Evolutionary conservation across 2,329 filamentous ascomycete genomes (phyloP).

Genomic region (Neurospora sp.): DNA sequence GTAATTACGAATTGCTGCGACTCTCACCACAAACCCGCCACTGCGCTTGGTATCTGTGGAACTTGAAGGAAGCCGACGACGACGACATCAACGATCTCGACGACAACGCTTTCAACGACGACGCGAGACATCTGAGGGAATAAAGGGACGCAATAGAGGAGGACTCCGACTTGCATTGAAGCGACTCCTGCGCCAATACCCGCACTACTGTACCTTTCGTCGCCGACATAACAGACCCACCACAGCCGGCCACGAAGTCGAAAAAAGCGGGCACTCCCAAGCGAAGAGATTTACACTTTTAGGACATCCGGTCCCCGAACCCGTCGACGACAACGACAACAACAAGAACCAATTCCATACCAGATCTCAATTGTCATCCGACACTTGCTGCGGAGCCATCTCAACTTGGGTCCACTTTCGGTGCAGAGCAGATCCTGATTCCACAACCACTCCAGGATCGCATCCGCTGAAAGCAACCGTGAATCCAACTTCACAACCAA

Average conservation of each 20-base stretch:
- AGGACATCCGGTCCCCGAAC: background rate
- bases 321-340: conserved; percentile 6
- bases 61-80: background rate
- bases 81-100: background rate
- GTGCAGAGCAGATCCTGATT: conserved; percentile 17
- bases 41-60: background rate
- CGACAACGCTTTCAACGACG: background rate
- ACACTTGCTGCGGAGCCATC: conserved; percentile 1
- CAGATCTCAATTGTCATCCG: background rate
- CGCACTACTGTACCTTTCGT: background rate
- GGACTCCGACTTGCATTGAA: background rate
- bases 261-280: background rate
- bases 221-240: background rate
- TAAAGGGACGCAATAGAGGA: background rate
- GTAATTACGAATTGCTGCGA: background rate
- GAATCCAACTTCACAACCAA: background rate
- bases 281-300: background rate
- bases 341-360: conserved; percentile 5
- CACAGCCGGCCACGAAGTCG: background rate
- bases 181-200: background rate
- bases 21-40: background rate
- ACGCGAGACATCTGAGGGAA: background rate
- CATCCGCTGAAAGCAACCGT: conserved; percentile 1
- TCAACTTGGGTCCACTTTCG: conserved; percentile 7
- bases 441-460: conserved; percentile 7